These are phyloP conservation scores for Medicago lupulina DNA, from an alignment of 306 rosid genomes.

Conservation along the genomic window DNA sequence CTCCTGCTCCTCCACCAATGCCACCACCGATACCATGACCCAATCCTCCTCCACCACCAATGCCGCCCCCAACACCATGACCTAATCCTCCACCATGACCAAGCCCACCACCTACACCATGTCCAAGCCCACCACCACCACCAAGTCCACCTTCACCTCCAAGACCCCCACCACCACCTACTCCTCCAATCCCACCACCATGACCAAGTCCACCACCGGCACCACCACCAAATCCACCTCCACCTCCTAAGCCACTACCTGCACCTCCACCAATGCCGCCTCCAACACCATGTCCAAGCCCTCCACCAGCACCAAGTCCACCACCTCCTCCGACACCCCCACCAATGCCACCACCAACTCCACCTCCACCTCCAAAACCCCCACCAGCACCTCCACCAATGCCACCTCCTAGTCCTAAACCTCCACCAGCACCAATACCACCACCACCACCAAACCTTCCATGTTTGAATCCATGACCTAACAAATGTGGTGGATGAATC, in stretches of 20 bases:
- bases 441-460: slow-evolving; percentile 35
- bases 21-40: slow-evolving; percentile 13
- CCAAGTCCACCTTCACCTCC: neutral
- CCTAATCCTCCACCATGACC: slow-evolving; percentile 37
- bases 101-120: neutral
- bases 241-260: slow-evolving; percentile 33
- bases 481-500: slow-evolving; percentile 44
- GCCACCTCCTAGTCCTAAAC: slow-evolving; percentile 6
- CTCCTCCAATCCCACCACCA: slow-evolving; percentile 36
- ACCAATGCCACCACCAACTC: neutral
- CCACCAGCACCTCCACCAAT: neutral
- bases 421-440: neutral
- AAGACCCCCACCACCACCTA: neutral
- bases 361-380: neutral
- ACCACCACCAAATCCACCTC: slow-evolving; percentile 24
- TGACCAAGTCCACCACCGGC: slow-evolving; percentile 20
- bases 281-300: slow-evolving; percentile 11
- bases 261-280: slow-evolving; percentile 31
- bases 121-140: slow-evolving; percentile 23
- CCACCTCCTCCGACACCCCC: slow-evolving; percentile 25
- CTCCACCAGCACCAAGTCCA: slow-evolving; percentile 30
- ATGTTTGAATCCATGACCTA: slow-evolving; percentile 37
- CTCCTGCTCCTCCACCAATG: neutral
- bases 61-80: slow-evolving; percentile 6
- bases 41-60: slow-evolving; percentile 23